Conservation (phyloP, 1,139 yeast genomes). For the Saccharomyces pastorianus region DNA sequence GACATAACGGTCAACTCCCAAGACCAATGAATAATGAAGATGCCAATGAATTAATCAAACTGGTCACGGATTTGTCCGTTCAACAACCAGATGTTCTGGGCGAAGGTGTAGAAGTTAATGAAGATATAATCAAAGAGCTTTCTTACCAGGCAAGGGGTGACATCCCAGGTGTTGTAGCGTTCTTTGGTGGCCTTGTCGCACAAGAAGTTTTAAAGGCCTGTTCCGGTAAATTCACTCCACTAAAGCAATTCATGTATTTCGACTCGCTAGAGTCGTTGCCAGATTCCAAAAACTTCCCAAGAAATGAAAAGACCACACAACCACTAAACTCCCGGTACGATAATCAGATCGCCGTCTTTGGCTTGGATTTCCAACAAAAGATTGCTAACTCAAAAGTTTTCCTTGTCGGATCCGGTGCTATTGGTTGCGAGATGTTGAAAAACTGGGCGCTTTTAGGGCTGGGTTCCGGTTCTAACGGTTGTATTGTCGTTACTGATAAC, state of each 20-base stretch:
- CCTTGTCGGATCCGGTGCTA: conserved; percentile 96
- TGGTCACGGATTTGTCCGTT: conserved; percentile 52
- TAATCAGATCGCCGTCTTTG: conserved; percentile 89
- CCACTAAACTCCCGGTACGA: conserved; percentile 84
- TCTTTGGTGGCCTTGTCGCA: conserved; percentile 90
- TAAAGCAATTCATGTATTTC: conserved; percentile 84
- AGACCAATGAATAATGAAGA: conserved; percentile 69
- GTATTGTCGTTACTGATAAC: conserved; percentile 79
- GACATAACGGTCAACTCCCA: conserved; percentile 61
- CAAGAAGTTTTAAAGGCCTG: conserved; percentile 94
- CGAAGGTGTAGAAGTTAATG: conserved; percentile 49
- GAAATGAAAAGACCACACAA: conserved; percentile 64
- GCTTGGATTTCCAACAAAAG: conserved; percentile 62
- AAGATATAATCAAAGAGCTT: conserved; percentile 58
- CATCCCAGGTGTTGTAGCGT: conserved; percentile 81
- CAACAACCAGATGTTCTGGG: conserved; percentile 54
- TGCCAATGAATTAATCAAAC: conserved; percentile 55
- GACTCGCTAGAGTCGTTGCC: conserved; percentile 92
- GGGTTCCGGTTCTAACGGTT: conserved; percentile 86
- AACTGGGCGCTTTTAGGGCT: conserved; percentile 97
- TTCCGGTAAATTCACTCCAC: conserved; percentile 90
- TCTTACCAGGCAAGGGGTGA: conserved; percentile 88
- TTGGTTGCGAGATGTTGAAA: conserved; percentile 97
- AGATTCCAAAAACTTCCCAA: conserved; percentile 44
- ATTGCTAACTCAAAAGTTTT: conserved; percentile 75